Evolutionary conservation across 73 alveolate genomes (phyloP).

Genomic region (Paramecium biaurelia): DNA sequence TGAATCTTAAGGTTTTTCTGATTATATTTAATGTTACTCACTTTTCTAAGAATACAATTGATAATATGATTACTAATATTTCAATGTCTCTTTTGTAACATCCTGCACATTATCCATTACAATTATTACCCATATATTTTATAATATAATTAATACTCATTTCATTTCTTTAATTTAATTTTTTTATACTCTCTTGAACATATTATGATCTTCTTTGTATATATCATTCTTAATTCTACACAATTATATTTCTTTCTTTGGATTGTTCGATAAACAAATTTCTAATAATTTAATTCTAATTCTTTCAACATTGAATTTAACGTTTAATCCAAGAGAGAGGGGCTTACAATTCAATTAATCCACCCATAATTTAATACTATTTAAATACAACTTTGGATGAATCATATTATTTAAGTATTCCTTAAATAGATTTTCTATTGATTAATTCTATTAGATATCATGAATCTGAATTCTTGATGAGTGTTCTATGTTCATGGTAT

Average conservation of each 20-base stretch:
- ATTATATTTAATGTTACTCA: background rate
- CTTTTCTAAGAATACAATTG: background rate
- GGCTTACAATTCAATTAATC: background rate
- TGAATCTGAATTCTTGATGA: background rate
- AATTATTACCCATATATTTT: constrained; percentile 35
- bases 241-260: background rate
- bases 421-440: background rate
- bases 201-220: background rate
- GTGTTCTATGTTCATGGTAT: background rate
- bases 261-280: background rate
- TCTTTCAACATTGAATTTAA: background rate
- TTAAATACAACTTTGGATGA: background rate
- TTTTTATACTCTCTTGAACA: background rate
- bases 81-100: background rate
- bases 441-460: background rate
- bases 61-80: background rate
- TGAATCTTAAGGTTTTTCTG: background rate
- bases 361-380: background rate
- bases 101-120: background rate
- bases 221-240: background rate
- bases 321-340: background rate
- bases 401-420: background rate
- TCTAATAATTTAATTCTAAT: background rate
- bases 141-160: background rate
- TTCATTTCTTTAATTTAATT: background rate